phyloP scores from a whole-genome alignment of 2,329 filamentous ascomycete species.

The Paraphoma sp. region DNA sequence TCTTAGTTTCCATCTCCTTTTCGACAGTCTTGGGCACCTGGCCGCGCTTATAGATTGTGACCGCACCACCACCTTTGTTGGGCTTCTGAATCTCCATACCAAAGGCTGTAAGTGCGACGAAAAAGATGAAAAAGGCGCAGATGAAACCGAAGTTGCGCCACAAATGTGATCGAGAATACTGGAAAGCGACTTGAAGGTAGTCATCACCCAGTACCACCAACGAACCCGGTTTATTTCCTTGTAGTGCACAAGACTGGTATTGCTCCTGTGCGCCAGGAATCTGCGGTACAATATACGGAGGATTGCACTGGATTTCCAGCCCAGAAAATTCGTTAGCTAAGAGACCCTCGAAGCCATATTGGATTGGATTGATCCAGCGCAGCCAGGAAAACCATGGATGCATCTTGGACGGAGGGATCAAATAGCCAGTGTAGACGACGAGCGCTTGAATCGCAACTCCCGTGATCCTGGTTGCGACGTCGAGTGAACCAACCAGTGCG shows the following conservation, averaged over 20 bases:
- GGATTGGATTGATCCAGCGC: constrained; percentile 61
- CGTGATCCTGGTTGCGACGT: constrained; percentile 48
- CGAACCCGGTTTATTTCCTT: constrained; percentile 62
- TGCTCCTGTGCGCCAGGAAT: constrained; percentile 53
- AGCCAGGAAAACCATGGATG: constrained; percentile 51
- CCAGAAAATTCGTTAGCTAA: constrained; percentile 74
- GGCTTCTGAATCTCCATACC: constrained; percentile 61
- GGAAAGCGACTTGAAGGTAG: constrained; percentile 63
- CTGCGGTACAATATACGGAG: constrained; percentile 63
- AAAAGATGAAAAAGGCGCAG: constrained; percentile 58
- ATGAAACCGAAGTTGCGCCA: constrained; percentile 67
- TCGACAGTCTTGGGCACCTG: constrained; percentile 67
- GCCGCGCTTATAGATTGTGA: constrained; percentile 68
- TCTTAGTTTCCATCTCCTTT: constrained; percentile 62
- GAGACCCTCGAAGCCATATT: constrained; percentile 73
- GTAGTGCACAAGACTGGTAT: constrained; percentile 66
- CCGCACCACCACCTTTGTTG: constrained; percentile 64
- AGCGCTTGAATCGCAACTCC: constrained; percentile 50
- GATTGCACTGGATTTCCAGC: constrained; percentile 61
- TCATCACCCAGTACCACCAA: constrained; percentile 60
- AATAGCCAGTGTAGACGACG: constrained; percentile 49
- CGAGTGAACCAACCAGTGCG: constrained; percentile 43
- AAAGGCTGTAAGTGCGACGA: constrained; percentile 54
- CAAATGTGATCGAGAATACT: constrained; percentile 63
- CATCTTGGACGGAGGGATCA: constrained; percentile 50